Evolutionary conservation across 2,329 filamentous ascomycete genomes (phyloP).

Genomic region (Tolypocladium nubicola): DNA sequence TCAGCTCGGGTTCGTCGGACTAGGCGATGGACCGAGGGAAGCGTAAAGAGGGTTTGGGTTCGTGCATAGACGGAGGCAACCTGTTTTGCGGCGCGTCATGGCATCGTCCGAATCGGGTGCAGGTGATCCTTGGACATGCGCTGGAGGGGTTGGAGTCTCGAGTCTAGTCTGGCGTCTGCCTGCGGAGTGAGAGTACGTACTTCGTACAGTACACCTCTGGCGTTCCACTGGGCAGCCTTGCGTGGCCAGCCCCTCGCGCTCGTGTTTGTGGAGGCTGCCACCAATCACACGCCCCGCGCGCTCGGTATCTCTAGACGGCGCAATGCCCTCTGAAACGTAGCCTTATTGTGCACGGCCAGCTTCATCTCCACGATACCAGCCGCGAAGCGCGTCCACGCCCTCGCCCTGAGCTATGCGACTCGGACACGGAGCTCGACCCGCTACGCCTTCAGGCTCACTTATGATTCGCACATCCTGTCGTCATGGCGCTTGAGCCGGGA

Average conservation of each 20-base stretch:
- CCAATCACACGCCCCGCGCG: neutral
- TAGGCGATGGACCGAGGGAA: neutral
- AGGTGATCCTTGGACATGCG: neutral
- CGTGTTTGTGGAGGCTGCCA: neutral
- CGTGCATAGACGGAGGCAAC: neutral
- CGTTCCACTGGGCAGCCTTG: neutral
- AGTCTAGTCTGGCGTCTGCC: too few species aligned
- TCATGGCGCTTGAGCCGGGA: constrained; percentile 55
- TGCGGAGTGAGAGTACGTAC: too few species aligned
- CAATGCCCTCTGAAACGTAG: constrained; percentile 9
- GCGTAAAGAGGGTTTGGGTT: neutral
- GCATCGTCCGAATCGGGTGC: neutral
- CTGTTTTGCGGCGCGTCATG: neutral
- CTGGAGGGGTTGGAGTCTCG: neutral
- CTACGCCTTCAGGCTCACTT: constrained; percentile 1
- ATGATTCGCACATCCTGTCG: constrained; percentile 13
- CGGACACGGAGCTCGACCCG: constrained; percentile 1
- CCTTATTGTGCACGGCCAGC: constrained; percentile 4
- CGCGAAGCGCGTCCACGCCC: neutral
- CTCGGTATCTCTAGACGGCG: neutral
- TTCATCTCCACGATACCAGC: neutral
- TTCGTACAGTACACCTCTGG: neutral
- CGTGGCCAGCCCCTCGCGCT: neutral
- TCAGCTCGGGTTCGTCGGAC: constrained; percentile 7
- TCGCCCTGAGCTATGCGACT: constrained; percentile 2